Evolutionary conservation across 345 rosid species (phyloP), one percentile per base, ranked within the genome.

Genomic region (Microthlaspi erraticum): DNA sequence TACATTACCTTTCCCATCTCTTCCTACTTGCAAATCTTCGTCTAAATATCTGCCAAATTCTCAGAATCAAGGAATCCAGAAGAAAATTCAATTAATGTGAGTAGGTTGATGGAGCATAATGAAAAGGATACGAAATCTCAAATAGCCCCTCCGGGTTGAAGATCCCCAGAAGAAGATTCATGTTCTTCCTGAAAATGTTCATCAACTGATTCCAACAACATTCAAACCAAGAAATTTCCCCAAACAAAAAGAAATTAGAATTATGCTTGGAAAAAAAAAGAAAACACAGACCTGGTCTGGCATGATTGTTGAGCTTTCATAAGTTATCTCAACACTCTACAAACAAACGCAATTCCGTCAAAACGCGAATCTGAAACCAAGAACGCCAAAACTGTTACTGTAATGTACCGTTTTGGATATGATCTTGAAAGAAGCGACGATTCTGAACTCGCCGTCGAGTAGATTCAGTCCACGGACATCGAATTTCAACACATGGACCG

Each of bases 131-230:
- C 94, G 97, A 75, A 50, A 91, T 85, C 77, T 93, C 96, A 26
- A 89, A 89, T 88, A 85, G 88, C 2, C 98, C 97, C 42, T 89
- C 90, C 0, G 88, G 95, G 67, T 91, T 87, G 70, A 93, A 93
- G 74, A 93, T 82, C 39, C 82, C 70, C 0, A 93, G 84, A 64
- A 93, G 79, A 48, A 91, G 78, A 77, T 83, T 77, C 54, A 89
- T 86, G 80, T 89, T 93, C 67, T 84, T 86, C 63, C 77, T 77
- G 56, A 91, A 84, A 66, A 89, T 62, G 56, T 91, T 89, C 96
- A 87, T 84, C 87, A 93, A 68, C 97, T 91, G 64, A 62, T 72
- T 45, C 66, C 66, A 64, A 32, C 60, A 60, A 12, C 29, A 26
- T 26, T 26, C 1, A 19, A 37, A 59, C 31, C 55, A 74, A 33